Percentiles rank a stretch among this genome's conserved stretches.
Evolutionary conservation across 805 yeast species (phyloP).

Genomic region (Ogataea trehaloabstinens): DNA sequence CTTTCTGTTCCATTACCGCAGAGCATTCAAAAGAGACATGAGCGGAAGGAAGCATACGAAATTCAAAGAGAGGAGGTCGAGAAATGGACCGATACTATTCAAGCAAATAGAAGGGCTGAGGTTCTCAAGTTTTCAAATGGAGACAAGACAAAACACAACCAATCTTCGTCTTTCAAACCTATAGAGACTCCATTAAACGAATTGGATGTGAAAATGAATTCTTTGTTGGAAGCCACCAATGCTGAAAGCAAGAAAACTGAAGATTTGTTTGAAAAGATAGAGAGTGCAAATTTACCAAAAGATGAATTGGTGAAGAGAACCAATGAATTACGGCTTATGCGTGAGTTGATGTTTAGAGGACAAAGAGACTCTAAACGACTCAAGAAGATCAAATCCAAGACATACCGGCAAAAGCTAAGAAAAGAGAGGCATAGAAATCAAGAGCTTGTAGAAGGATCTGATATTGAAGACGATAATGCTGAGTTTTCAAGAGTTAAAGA

Average conservation of each 20-base stretch:
- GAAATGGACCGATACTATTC: constrained; percentile 85
- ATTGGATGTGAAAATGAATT: constrained; percentile 64
- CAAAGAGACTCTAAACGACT: constrained; percentile 87
- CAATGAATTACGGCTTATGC: constrained; percentile 81
- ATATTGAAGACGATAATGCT: constrained; percentile 57
- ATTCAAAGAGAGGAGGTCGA: constrained; percentile 81
- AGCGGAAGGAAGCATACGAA: constrained; percentile 87
- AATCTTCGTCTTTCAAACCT: constrained; percentile 54
- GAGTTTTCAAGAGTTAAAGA: constrained; percentile 82
- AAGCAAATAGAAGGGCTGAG: constrained; percentile 78
- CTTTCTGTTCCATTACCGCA: constrained; percentile 81
- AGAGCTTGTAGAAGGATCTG: constrained; percentile 62
- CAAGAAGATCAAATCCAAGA: constrained; percentile 92
- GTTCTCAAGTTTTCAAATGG: constrained; percentile 74
- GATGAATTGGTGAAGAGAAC: constrained; percentile 79
- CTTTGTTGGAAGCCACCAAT: constrained; percentile 61
- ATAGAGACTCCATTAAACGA: constrained; percentile 50
- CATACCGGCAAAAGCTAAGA: constrained; percentile 82
- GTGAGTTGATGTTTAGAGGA: constrained; percentile 95
- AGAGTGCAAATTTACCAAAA: constrained; percentile 73
- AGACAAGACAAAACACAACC: constrained; percentile 39
- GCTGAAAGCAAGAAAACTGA: constrained; percentile 70
- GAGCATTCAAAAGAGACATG: constrained; percentile 80
- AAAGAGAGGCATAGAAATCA: constrained; percentile 73
- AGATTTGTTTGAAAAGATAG: constrained; percentile 84